phyloP scores from a whole-genome alignment of 352 stramenopile genomes.

The Phytophthora aleatoria region DNA sequence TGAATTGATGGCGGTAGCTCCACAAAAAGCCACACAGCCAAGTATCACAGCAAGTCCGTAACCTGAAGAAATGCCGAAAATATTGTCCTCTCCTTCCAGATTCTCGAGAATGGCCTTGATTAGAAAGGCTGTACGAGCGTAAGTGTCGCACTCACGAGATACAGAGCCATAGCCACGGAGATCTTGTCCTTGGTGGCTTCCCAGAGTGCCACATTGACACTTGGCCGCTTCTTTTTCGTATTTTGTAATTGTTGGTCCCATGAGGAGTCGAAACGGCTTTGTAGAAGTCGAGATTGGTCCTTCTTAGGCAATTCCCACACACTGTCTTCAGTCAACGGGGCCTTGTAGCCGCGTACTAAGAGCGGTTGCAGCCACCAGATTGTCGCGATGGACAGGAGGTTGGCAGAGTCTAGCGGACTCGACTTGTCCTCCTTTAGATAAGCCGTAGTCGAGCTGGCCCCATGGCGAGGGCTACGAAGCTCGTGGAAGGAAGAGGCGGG shows the following conservation, averaged over 20 bases:
- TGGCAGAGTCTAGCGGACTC: conserved; percentile 42
- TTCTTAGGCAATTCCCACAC: conserved; percentile 49
- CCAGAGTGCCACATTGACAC: conserved; percentile 56
- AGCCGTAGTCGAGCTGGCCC: not conserved
- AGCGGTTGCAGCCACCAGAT: conserved; percentile 64
- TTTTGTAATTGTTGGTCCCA: conserved; percentile 33
- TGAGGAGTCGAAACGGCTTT: conserved; percentile 47
- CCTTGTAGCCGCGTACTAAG: conserved; percentile 37
- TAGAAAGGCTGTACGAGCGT: conserved; percentile 38
- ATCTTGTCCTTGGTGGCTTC: conserved; percentile 45
- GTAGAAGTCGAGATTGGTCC: conserved; percentile 44
- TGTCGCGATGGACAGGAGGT: conserved; percentile 48
- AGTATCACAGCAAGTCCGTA: conserved; percentile 54
- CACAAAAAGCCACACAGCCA: conserved; percentile 38
- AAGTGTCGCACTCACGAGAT: conserved; percentile 42
- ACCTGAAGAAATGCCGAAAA: conserved; percentile 51
- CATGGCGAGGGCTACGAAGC: conserved; percentile 6
- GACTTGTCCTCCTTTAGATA: not conserved
- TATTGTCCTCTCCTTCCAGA: conserved; percentile 40
- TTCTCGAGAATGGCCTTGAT: conserved; percentile 66
- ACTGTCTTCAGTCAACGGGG: conserved; percentile 36
- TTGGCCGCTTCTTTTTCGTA: conserved; percentile 18
- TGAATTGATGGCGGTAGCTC: conserved; percentile 52
- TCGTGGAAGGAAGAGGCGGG: not conserved
- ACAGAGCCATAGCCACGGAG: conserved; percentile 34